A percentile compares a stretch with the other conserved stretches of the same genome.
phyloP scores from a whole-genome alignment of 306 rosid species.

The Acacia crassicarpa region DNA sequence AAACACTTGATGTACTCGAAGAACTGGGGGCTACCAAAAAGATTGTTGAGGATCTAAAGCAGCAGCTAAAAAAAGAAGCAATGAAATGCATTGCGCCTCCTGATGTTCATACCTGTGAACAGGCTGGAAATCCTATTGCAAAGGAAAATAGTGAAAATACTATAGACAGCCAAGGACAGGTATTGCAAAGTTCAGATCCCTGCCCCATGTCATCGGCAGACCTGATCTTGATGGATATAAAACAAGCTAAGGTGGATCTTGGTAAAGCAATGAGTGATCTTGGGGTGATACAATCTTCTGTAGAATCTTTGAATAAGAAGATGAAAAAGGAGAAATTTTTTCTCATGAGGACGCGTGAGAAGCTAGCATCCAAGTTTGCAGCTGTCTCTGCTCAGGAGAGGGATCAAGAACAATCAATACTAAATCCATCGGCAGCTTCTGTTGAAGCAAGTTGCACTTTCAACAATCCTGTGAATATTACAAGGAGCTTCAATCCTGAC shows the following conservation, averaged over 20 bases:
- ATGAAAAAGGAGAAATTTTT: slow-evolving; percentile 72
- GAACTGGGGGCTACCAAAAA: slow-evolving; percentile 84
- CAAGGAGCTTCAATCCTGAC: slow-evolving; percentile 28
- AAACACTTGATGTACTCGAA: slow-evolving; percentile 95
- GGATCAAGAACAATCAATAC: slow-evolving; percentile 36
- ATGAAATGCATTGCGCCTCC: slow-evolving; percentile 51
- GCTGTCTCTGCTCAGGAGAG: slow-evolving; percentile 57
- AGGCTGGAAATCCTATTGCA: slow-evolving; percentile 39
- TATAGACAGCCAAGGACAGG: slow-evolving; percentile 36
- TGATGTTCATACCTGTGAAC: slow-evolving; percentile 37
- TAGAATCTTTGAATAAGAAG: slow-evolving; percentile 76
- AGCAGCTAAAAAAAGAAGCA: slow-evolving; percentile 77
- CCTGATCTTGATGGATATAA: slow-evolving; percentile 67
- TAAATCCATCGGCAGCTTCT: slow-evolving; percentile 32
- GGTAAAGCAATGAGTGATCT: slow-evolving; percentile 84
- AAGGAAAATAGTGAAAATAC: slow-evolving; percentile 36
- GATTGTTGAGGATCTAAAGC: slow-evolving; percentile 79
- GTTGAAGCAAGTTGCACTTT: slow-evolving; percentile 26
- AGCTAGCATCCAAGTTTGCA: slow-evolving; percentile 63
- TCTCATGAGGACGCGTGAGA: slow-evolving; percentile 68
- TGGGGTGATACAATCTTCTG: slow-evolving; percentile 78
- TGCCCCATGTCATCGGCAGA: slow-evolving; percentile 49
- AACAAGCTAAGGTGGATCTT: slow-evolving; percentile 76
- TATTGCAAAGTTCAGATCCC: slow-evolving; percentile 48
- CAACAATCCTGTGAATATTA: slow-evolving; percentile 31